A percentile compares a stretch with the other conserved stretches of the same genome.
Evolutionary conservation across 2,329 filamentous ascomycete species (phyloP).

Genomic region (Nemania serpens): DNA sequence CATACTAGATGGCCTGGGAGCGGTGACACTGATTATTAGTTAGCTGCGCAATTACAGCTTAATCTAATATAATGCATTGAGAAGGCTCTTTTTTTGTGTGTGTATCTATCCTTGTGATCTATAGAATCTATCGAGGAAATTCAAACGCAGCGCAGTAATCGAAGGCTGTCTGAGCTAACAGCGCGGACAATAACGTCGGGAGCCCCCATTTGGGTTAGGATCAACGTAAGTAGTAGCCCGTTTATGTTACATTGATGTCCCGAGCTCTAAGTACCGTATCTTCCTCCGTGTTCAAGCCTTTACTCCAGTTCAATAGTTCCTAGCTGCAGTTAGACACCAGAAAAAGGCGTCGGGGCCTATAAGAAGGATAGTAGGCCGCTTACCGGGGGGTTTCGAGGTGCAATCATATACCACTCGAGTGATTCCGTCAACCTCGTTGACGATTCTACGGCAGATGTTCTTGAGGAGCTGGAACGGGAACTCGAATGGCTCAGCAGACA

Average conservation of each 20-base stretch:
- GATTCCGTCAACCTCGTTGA: conserved; percentile 76
- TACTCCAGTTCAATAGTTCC: conserved; percentile 31
- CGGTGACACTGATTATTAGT: background rate
- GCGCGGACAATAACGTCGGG: too few relatives aligned
- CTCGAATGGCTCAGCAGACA: conserved; percentile 73
- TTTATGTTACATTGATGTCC: too few relatives aligned
- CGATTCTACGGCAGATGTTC: conserved; percentile 68
- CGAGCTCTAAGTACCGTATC: background rate
- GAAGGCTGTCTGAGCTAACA: background rate
- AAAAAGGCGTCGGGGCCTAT: background rate
- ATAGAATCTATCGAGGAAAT: conserved; percentile 7
- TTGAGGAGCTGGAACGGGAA: conserved; percentile 70
- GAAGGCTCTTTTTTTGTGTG: background rate
- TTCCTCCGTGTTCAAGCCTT: background rate
- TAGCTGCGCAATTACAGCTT: background rate
- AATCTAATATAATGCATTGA: background rate
- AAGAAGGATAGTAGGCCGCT: background rate
- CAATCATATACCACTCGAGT: conserved; percentile 71
- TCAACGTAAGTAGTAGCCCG: background rate
- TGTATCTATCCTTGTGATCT: background rate
- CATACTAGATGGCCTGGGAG: too few relatives aligned
- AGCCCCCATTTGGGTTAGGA: too few relatives aligned
- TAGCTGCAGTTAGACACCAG: conserved; percentile 11
- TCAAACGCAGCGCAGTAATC: background rate
- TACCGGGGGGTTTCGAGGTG: conserved; percentile 62